Percentiles rank a stretch among this genome's conserved stretches.
These are phyloP conservation scores for Lagenidium sp. DNA, from an alignment of 352 stramenopile species.

Conservation along the genomic window DNA sequence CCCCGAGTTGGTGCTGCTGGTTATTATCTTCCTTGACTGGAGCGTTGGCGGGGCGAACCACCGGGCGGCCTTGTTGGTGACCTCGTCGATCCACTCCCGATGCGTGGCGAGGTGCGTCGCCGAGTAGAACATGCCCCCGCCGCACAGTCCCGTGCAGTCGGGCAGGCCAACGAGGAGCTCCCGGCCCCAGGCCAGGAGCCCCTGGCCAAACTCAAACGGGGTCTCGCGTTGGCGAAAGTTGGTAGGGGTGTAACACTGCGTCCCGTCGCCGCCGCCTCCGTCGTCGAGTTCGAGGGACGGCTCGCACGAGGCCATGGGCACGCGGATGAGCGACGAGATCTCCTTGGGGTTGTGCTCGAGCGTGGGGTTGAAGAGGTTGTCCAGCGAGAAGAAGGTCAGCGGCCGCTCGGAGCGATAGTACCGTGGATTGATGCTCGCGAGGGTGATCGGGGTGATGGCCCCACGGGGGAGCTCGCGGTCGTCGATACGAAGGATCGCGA, in stretches of 20 bases:
- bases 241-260: conserved; percentile 11
- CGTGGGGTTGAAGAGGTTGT: conserved; percentile 18
- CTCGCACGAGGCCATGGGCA: conserved; percentile 10
- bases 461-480: too few species aligned
- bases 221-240: conserved; percentile 2
- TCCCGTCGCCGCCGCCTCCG: conserved; percentile 6
- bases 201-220: conserved; percentile 13
- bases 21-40: background rate
- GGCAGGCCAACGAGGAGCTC: conserved; percentile 9
- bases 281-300: too few species aligned
- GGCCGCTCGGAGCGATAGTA: conserved; percentile 6
- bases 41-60: too few species aligned
- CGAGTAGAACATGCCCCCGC: conserved; percentile 19
- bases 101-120: conserved; percentile 8
- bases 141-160: conserved; percentile 14
- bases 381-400: conserved; percentile 10
- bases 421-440: conserved; percentile 2
- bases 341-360: conserved; percentile 5
- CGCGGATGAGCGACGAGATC: conserved; percentile 9
- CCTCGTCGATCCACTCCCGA: conserved; percentile 10
- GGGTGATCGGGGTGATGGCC: background rate
- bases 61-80: background rate
- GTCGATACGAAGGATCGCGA: conserved; percentile 13
- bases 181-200: conserved; percentile 9
- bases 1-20: background rate